phyloP scores from a whole-genome alignment of 768 basidiomycete genomes.

The Boletus insuetus region DNA sequence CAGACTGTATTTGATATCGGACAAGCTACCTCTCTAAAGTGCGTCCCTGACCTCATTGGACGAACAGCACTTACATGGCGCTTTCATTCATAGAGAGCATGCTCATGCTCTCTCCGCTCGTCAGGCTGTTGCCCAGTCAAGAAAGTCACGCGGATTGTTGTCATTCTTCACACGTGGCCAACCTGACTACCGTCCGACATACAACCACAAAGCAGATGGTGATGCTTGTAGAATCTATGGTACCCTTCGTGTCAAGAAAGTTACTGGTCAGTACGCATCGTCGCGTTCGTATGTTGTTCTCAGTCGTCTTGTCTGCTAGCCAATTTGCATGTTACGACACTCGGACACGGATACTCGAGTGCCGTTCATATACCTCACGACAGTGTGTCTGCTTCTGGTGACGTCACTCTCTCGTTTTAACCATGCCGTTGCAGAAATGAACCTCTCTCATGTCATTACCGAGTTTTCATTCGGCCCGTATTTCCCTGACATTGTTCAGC shows the following conservation, averaged over 20 bases:
- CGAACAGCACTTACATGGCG: background rate
- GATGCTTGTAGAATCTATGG: slow-evolving; percentile 87
- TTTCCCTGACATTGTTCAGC: slow-evolving; percentile 94
- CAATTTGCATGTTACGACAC: slow-evolving; percentile 91
- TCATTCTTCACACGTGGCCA: slow-evolving; percentile 46
- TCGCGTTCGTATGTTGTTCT: background rate
- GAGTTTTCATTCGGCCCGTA: slow-evolving; percentile 97
- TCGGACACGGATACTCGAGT: slow-evolving; percentile 93
- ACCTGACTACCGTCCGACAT: slow-evolving; percentile 65
- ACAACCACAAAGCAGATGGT: slow-evolving; percentile 63
- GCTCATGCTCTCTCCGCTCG: slow-evolving; percentile 62
- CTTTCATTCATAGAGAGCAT: slow-evolving; percentile 49
- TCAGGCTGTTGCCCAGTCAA: slow-evolving; percentile 70
- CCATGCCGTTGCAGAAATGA: slow-evolving; percentile 67
- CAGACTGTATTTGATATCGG: slow-evolving; percentile 79
- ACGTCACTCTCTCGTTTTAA: background rate
- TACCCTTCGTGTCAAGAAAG: slow-evolving; percentile 78
- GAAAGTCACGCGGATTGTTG: slow-evolving; percentile 73
- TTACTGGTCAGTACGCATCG: slow-evolving; percentile 58
- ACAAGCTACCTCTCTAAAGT: slow-evolving; percentile 74
- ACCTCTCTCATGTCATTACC: slow-evolving; percentile 92
- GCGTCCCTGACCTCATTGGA: slow-evolving; percentile 11
- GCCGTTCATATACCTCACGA: slow-evolving; percentile 84
- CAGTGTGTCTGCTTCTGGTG: slow-evolving; percentile 45
- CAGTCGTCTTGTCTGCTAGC: slow-evolving; percentile 38